Evolutionary conservation across 1,284 basidiomycete genomes (phyloP), one percentile per base, ranked within the genome.

Genomic region (Sanguinoderma infundibulare): DNA sequence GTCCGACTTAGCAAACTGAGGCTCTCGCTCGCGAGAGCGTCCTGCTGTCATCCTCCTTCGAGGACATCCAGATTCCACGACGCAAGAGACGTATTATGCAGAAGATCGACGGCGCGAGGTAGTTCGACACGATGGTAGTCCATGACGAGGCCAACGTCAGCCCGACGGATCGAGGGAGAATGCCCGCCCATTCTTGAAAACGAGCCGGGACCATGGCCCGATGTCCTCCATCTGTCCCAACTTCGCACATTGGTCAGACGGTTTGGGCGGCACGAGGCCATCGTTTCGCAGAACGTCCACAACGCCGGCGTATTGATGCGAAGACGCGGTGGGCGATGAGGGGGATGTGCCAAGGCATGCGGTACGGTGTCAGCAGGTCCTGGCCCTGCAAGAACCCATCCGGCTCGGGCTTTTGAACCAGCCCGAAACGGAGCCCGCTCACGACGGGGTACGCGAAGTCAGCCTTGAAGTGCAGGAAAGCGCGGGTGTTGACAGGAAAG

Each of bases 401-500:
- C 7, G 56, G 49, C 24, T 57, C 55, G 6, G 22, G 10, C 26
- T 30, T 36, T 17, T 53, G 55, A 14, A 53, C 57, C 15, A 65
- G 14, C 26, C 59, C 61, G 56, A 66, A 66, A 30, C 64, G 61
- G 12, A 63, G 28, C 10, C 42, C 34, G 53, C 59, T 56, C 14
- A 55, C 59, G n/a, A 54, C 26, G n/a, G 51, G 62, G 5, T 51
- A n/a, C 20, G 8, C 8, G 24, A 38, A 38, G 24, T 56, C 46
- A 14, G 15, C 15, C 40, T 26, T 28, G 38, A 46, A 65, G 59
- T 66, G 63, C 49, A 66, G 24, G 57, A 59, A 63, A 10, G 61
- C 61, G 17, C 56, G 59, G n/a, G 61, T 57, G 56, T 54, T 46
- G 14, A 53, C 51, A 3, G 64, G 61, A 8, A 75, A 64, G 2